Base-by-base conservation (phyloP, 306 rosid species). In the Trifolium pratense region DNA sequence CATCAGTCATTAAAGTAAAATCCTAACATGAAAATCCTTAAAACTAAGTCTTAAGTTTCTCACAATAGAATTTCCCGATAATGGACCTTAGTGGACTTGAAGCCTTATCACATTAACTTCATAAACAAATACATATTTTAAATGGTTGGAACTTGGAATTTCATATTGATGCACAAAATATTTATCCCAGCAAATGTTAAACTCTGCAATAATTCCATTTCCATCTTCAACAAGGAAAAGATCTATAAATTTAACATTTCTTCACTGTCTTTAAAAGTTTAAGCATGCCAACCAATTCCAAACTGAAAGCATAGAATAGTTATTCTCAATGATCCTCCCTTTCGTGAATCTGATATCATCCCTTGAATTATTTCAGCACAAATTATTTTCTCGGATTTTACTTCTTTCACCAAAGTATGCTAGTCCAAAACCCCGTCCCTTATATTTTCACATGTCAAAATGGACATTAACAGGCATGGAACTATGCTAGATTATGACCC, bases 131-230 rank as follows among this genome's bases (percentile, higher is more conserved):
- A 16, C 29, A 61, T 29, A 63, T 64, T 72, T 23, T 46, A 46
- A 53, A 63, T 37, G 56, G 56, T 40, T 32, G 63, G 71, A 75
- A 64, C 18, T 34, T 32, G 56, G 71, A 80, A 64, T 10, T 34
- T 11, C 49, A 39, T 18, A 18, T 2, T 39, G 52, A 60, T 39
- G 51, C 46, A 16, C 48, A 62, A 65, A 65, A 31, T 29, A 62
- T 58, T 78, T 68, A 9, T 8, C 43, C 48, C 52, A 37, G 26
- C 8, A 70, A 68, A 23, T 21, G 53, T 63, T 39, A 62, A 39
- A 36, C 12, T 25, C 18, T 23, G 60, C 23, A 68, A 45, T 26
- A 36, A 51, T 46, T 69, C 10, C 15, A 12, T 48, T 34, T 68
- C 62, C 63, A 18, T 29, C 59, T 43, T 25, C 11, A 32, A 32